phyloP scores from a whole-genome alignment of 192 early-diverging fungal species.

The Coemansia aciculifera region DNA sequence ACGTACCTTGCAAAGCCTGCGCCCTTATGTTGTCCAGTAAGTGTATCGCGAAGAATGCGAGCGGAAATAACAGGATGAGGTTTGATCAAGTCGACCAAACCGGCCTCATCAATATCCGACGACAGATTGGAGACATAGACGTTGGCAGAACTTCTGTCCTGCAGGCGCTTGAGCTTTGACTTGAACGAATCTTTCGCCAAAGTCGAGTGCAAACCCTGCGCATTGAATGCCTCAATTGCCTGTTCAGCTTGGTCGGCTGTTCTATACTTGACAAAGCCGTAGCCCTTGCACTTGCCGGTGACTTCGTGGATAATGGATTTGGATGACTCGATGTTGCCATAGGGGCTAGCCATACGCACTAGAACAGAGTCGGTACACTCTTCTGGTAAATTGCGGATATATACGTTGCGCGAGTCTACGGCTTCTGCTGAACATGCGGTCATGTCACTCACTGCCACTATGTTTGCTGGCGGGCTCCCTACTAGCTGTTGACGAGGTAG shows the following conservation, averaged over 20 bases:
- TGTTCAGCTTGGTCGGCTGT: slow-evolving; percentile 62
- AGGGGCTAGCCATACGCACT: slow-evolving; percentile 62
- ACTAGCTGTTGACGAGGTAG: background rate
- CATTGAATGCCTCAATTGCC: slow-evolving; percentile 71
- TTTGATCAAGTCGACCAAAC: slow-evolving; percentile 62
- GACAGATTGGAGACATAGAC: slow-evolving; percentile 87
- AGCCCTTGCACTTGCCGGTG: slow-evolving; percentile 84
- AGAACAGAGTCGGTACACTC: slow-evolving; percentile 70
- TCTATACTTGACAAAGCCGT: slow-evolving; percentile 86
- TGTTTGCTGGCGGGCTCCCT: slow-evolving; percentile 13
- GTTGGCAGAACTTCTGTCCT: slow-evolving; percentile 74
- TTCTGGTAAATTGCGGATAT: slow-evolving; percentile 73
- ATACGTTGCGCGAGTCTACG: slow-evolving; percentile 65
- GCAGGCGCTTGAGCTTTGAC: slow-evolving; percentile 67
- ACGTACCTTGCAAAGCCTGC: slow-evolving; percentile 69
- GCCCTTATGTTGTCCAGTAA: slow-evolving; percentile 66
- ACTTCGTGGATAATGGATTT: slow-evolving; percentile 82
- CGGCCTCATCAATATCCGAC: slow-evolving; percentile 68
- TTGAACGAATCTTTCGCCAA: slow-evolving; percentile 80
- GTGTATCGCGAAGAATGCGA: slow-evolving; percentile 71
- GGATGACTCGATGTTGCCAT: slow-evolving; percentile 72
- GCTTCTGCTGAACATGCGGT: slow-evolving; percentile 1
- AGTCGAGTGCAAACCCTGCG: slow-evolving; percentile 68
- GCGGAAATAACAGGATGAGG: slow-evolving; percentile 70
- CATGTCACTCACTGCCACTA: too few relatives aligned